Evolutionary conservation across 768 basidiomycete genomes (phyloP).

Genomic region (Russula abietina): DNA sequence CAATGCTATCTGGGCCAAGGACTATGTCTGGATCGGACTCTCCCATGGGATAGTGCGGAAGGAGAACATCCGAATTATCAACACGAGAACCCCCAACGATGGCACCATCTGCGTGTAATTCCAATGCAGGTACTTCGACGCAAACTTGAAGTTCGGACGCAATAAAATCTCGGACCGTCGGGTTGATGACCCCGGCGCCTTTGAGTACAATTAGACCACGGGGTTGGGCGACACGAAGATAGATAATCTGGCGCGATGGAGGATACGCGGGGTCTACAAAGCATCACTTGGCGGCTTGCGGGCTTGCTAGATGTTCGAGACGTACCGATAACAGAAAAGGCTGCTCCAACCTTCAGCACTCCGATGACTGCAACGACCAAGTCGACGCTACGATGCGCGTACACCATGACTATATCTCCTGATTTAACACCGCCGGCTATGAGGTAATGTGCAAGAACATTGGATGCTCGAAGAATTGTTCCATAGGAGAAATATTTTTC

Average conservation of each 20-base stretch:
- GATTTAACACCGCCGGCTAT: slow-evolving; percentile 78
- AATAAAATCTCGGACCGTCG: slow-evolving; percentile 80
- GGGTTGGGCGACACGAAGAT: slow-evolving; percentile 88
- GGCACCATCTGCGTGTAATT: slow-evolving; percentile 56
- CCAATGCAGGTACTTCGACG: slow-evolving; percentile 85
- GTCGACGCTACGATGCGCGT: slow-evolving; percentile 93
- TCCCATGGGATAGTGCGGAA: slow-evolving; percentile 45
- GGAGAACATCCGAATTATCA: slow-evolving; percentile 54
- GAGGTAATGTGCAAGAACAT: slow-evolving; percentile 86
- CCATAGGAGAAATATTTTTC: slow-evolving; percentile 66
- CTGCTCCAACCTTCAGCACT: slow-evolving; percentile 90
- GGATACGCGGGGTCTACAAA: slow-evolving; percentile 91
- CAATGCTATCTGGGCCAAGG: slow-evolving; percentile 93
- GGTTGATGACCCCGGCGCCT: slow-evolving; percentile 77
- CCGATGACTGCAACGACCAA: slow-evolving; percentile 97
- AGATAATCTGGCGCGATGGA: slow-evolving; percentile 84
- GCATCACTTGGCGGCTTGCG: slow-evolving; percentile 4
- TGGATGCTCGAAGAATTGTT: slow-evolving; percentile 77
- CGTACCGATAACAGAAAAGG: slow-evolving; percentile 94
- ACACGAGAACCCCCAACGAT: slow-evolving; percentile 56
- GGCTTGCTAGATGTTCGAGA: slow-evolving; percentile 15
- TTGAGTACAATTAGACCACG: slow-evolving; percentile 86
- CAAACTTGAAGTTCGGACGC: slow-evolving; percentile 73
- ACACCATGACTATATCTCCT: slow-evolving; percentile 97
- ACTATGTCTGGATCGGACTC: slow-evolving; percentile 72